Conservation (phyloP, 345 rosid species). For the Heritiera fomes region DNA sequence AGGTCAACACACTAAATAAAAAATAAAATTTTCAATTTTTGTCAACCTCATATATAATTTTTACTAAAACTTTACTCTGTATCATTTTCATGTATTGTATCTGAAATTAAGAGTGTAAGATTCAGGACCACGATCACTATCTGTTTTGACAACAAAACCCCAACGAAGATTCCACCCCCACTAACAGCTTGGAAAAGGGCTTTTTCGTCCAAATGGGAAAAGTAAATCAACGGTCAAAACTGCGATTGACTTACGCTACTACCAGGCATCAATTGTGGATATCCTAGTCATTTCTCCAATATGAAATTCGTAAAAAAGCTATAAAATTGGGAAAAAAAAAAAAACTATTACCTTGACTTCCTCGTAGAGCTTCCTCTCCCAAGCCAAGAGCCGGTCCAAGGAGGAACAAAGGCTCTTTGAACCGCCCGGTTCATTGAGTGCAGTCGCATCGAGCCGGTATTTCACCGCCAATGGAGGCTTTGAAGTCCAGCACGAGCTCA, state of each 20-base stretch:
- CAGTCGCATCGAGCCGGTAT: conserved; percentile 67
- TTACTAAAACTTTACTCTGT: no score
- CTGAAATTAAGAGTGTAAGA: no score
- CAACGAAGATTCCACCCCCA: background rate
- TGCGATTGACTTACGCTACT: conserved; percentile 40
- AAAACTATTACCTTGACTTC: conserved; percentile 73
- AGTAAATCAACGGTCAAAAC: conserved; percentile 5
- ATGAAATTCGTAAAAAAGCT: background rate
- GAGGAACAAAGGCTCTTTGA: conserved; percentile 82
- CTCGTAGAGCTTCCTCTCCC: conserved; percentile 94
- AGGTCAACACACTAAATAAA: no score
- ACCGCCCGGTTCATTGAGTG: conserved; percentile 59
- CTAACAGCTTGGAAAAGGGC: conserved; percentile 4
- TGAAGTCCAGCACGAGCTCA: conserved; percentile 95
- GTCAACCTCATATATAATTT: no score
- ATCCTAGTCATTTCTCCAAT: background rate
- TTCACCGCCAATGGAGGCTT: conserved; percentile 94
- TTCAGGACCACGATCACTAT: background rate
- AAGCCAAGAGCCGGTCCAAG: conserved; percentile 85
- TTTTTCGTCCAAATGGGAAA: conserved; percentile 15
- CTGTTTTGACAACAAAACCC: conserved; percentile 24
- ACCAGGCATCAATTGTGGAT: background rate
- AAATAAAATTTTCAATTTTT: no score
- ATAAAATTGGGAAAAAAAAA: no score
- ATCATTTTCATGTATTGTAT: no score